These are phyloP conservation scores for Chlorophyllum brunneum DNA, from an alignment of 768 basidiomycete species.

Conservation along the genomic window DNA sequence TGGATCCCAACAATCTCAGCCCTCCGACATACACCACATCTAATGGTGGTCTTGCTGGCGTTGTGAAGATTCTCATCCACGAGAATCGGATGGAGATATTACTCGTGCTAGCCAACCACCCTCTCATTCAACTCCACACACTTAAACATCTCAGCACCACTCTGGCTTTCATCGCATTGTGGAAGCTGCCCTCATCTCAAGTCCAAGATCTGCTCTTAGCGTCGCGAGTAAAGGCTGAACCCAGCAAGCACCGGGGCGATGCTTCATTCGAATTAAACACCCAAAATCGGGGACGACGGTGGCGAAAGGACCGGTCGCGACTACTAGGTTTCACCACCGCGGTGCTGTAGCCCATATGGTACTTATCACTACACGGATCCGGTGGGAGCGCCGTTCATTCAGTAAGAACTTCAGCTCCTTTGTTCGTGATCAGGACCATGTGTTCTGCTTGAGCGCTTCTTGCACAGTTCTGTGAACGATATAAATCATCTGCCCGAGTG, in stretches of 20 bases:
- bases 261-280: too few relatives aligned
- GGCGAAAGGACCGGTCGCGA: too few relatives aligned
- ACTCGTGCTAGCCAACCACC: conserved; percentile 32
- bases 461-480: conserved; percentile 59
- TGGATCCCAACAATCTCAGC: not conserved
- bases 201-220: too few relatives aligned
- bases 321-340: not conserved
- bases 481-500: not conserved
- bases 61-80: conserved; percentile 31
- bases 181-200: too few relatives aligned
- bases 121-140: too few relatives aligned
- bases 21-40: conserved; percentile 16
- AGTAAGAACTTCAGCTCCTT: conserved; percentile 78
- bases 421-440: conserved; percentile 79
- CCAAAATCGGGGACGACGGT: too few relatives aligned
- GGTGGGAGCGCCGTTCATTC: conserved; percentile 13
- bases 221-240: too few relatives aligned
- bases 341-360: not conserved
- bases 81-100: conserved; percentile 28
- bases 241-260: too few relatives aligned
- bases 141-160: too few relatives aligned
- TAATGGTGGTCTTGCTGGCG: conserved; percentile 28
- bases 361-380: not conserved
- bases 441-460: conserved; percentile 86
- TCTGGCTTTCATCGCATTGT: too few relatives aligned